These are phyloP conservation scores for Chaetomiaceae sp. DNA, from an alignment of 2,329 filamentous ascomycete species.

Conservation along the genomic window DNA sequence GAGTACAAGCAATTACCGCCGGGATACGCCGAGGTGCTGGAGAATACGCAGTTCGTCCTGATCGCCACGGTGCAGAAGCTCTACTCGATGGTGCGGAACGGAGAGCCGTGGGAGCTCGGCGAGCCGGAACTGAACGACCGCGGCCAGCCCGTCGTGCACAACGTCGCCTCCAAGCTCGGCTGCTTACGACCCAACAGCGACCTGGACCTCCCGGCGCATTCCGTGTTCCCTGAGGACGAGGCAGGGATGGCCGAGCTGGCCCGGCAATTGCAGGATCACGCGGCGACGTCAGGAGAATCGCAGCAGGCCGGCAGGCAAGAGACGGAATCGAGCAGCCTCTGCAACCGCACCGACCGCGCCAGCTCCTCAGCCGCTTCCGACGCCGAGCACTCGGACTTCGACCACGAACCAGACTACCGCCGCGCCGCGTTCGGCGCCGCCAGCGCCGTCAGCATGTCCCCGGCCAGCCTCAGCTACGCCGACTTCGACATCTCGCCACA, in stretches of 20 bases:
- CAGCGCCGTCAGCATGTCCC: slow-evolving; percentile 45
- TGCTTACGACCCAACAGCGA: slow-evolving; percentile 60
- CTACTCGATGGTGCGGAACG: slow-evolving; percentile 57
- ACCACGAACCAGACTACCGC: slow-evolving; percentile 51
- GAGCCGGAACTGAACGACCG: slow-evolving; percentile 60
- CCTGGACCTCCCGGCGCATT: slow-evolving; percentile 52
- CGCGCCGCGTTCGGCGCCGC: slow-evolving; percentile 41
- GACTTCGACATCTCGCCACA: slow-evolving; percentile 29
- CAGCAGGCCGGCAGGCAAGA: slow-evolving; percentile 22
- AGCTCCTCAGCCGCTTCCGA: slow-evolving; percentile 45
- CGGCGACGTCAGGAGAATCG: slow-evolving; percentile 29
- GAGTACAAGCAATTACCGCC: slow-evolving; percentile 62
- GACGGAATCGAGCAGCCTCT: slow-evolving; percentile 11
- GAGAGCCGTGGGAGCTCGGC: slow-evolving; percentile 56
- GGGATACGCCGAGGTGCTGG: slow-evolving; percentile 61
- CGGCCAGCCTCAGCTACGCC: slow-evolving; percentile 47
- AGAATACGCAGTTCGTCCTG: slow-evolving; percentile 60
- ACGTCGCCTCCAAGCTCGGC: slow-evolving; percentile 59
- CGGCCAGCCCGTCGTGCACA: slow-evolving; percentile 59
- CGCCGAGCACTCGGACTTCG: slow-evolving; percentile 51
- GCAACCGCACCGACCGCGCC: slow-evolving; percentile 39
- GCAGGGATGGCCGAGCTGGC: slow-evolving; percentile 53
- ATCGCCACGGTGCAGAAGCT: slow-evolving; percentile 62
- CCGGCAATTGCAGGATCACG: slow-evolving; percentile 44
- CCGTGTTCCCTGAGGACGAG: slow-evolving; percentile 58